phyloP scores from a whole-genome alignment of 1,284 basidiomycete species.

The Omphalotus olearius region DNA sequence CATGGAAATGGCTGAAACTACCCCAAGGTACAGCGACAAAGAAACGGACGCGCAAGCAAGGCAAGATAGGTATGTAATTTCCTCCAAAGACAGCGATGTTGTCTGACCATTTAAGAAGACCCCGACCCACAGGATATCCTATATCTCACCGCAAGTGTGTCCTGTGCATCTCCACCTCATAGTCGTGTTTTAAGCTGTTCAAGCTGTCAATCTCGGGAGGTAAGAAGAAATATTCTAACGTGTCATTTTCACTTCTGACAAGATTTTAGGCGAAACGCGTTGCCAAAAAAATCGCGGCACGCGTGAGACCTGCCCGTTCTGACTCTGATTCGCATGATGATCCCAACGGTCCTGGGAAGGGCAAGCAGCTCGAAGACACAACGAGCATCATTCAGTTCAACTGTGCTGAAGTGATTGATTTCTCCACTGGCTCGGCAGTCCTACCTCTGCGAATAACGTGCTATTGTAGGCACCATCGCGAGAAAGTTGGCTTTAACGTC shows the following conservation, averaged over 20 bases:
- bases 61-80: conserved; percentile 64
- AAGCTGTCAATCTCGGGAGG: conserved; percentile 82
- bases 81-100: conserved; percentile 8
- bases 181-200: conserved; percentile 78
- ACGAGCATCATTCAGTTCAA: conserved; percentile 95
- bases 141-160: conserved; percentile 62
- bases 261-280: conserved; percentile 73
- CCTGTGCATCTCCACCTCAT: conserved; percentile 76
- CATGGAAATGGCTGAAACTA: conserved; percentile 80
- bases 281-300: conserved; percentile 79
- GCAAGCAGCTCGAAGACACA: conserved; percentile 59
- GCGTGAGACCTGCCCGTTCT: conserved; percentile 66
- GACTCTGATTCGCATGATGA: conserved; percentile 70
- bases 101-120: conserved; percentile 39
- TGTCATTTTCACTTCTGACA: not conserved
- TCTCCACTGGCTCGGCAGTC: conserved; percentile 83
- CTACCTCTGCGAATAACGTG: conserved; percentile 96
- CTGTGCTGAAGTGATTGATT: conserved; percentile 88
- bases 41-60: conserved; percentile 78
- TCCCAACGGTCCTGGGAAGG: conserved; percentile 29
- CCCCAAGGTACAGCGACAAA: conserved; percentile 81
- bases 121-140: conserved; percentile 70
- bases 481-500: conserved; percentile 94
- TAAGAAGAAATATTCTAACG: conserved; percentile 33
- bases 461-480: conserved; percentile 98